Evolutionary conservation across 2,329 filamentous ascomycete genomes (phyloP).

Genomic region (Cryphonectria parasitica): DNA sequence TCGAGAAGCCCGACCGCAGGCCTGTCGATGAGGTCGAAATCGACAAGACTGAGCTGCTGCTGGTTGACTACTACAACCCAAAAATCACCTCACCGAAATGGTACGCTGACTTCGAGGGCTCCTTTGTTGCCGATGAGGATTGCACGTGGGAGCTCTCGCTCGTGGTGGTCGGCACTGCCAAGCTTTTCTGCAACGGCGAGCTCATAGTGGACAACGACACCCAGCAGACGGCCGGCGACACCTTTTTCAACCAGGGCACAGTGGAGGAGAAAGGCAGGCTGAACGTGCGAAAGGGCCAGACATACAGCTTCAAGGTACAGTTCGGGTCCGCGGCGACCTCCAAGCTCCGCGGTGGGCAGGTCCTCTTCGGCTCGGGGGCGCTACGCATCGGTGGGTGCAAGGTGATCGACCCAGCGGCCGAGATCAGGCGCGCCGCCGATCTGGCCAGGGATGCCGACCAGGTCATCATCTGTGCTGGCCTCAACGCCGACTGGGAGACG

Average conservation of each 20-base stretch:
- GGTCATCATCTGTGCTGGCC: constrained; percentile 76
- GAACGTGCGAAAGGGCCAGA: constrained; percentile 54
- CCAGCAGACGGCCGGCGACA: constrained; percentile 60
- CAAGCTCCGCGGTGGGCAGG: constrained; percentile 51
- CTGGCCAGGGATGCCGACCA: constrained; percentile 73
- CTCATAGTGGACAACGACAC: constrained; percentile 69
- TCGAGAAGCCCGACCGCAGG: constrained; percentile 47
- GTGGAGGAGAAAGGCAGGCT: constrained; percentile 59
- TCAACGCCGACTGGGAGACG: constrained; percentile 82
- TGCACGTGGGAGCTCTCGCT: constrained; percentile 68
- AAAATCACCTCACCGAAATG: constrained; percentile 56
- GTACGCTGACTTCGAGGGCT: constrained; percentile 66
- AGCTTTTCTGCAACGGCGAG: constrained; percentile 64
- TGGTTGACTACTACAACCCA: constrained; percentile 56
- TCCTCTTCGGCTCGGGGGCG: constrained; percentile 61
- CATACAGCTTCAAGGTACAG: constrained; percentile 57
- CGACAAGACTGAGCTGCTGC: constrained; percentile 52
- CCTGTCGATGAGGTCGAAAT: constrained; percentile 55
- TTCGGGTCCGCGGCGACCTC: constrained; percentile 57
- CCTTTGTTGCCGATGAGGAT: constrained; percentile 62
- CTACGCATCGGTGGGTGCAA: constrained; percentile 66
- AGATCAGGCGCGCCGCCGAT: constrained; percentile 68
- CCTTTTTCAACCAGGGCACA: constrained; percentile 63
- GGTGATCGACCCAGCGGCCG: constrained; percentile 58
- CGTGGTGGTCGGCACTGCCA: constrained; percentile 68